Evolutionary conservation across 305 asterid species (phyloP).

Genomic region (Euphrasia arctica): DNA sequence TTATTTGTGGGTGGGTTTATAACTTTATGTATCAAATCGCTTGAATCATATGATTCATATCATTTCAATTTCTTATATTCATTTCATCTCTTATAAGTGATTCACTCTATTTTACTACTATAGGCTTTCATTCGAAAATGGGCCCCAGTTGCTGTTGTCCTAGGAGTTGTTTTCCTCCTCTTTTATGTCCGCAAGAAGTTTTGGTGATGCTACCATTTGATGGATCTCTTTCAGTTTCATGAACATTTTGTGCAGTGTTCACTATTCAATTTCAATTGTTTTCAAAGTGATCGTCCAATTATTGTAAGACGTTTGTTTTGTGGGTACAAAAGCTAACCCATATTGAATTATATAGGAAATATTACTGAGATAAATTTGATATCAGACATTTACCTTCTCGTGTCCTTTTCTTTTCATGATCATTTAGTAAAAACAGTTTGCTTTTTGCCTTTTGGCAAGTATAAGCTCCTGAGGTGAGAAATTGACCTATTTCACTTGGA

Average conservation of each 20-base stretch:
- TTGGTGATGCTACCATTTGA: constrained; percentile 55
- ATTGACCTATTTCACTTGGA: too few relatives aligned
- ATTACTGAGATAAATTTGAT: not conserved
- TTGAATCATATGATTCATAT: not conserved
- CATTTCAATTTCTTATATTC: not conserved
- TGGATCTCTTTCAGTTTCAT: constrained; percentile 23
- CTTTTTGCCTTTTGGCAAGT: too few relatives aligned
- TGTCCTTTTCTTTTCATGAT: too few relatives aligned
- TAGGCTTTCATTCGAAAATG: constrained; percentile 93
- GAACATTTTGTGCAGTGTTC: constrained; percentile 20
- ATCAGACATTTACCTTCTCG: too few relatives aligned
- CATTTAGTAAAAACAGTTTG: too few relatives aligned
- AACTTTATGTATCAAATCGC: not conserved
- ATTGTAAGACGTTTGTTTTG: not conserved
- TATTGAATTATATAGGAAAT: constrained; percentile 9
- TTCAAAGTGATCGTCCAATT: constrained; percentile 1
- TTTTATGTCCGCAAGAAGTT: constrained; percentile 72
- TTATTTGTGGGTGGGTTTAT: not conserved
- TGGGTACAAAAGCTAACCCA: constrained; percentile 5
- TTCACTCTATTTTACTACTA: constrained; percentile 7
- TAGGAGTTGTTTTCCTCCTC: constrained; percentile 82
- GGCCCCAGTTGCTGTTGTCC: constrained; percentile 89
- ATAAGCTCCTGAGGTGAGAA: too few relatives aligned
- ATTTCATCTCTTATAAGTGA: constrained; percentile 6
- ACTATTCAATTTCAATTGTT: constrained; percentile 7